Base-by-base conservation (phyloP, 768 basidiomycete species). In the Erythrobasidium yunnanense region DNA sequence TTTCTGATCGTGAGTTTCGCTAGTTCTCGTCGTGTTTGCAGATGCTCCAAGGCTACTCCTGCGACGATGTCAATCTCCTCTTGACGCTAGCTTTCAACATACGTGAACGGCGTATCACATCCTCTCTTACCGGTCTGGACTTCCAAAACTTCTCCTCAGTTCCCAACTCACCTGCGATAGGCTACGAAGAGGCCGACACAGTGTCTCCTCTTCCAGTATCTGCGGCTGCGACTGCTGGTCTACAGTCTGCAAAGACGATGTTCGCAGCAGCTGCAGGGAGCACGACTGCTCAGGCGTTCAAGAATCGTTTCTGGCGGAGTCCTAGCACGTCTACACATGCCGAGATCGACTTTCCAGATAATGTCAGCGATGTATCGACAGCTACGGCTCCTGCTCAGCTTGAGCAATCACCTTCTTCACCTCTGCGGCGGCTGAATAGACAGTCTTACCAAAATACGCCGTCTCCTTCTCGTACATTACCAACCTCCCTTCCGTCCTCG, bases 331-430 rank as follows among this genome's bases (percentile, higher is more conserved):
- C n/a, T n/a, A n/a, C n/a, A n/a, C 57, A 25, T 18, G n/a, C 49
- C 15, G 49, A 63, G 60, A 30, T 20, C 47, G 60, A 63, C 33
- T 50, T 51, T 51, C 60, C 60, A 18, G 60, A 63, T 23, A 49
- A 63, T 47, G 23, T 30, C 32, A 63, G 60, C 49, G 60, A 63
- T 35, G 18, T 52, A 15, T 63, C 60, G 2, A 33, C 6, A 18
- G 60, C 22, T 15, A 51, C 60, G 2, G 60, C 60, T n/a, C 47
- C 60, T 2, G 60, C 17, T 11, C 38, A 15, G 49, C 20, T 30
- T 4, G 32, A n/a, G 47, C 32, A 32, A 34, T 30, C 60, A 49
- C 20, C 29, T 32, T 30, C 18, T n/a, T 5, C 13, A 29, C 60
- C 2, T 42, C 33, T 17, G 42, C n/a, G n/a, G n/a, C n/a, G n/a